Base-by-base conservation (phyloP, 352 stramenopile genomes). In the Globisporangium sylvaticum region DNA sequence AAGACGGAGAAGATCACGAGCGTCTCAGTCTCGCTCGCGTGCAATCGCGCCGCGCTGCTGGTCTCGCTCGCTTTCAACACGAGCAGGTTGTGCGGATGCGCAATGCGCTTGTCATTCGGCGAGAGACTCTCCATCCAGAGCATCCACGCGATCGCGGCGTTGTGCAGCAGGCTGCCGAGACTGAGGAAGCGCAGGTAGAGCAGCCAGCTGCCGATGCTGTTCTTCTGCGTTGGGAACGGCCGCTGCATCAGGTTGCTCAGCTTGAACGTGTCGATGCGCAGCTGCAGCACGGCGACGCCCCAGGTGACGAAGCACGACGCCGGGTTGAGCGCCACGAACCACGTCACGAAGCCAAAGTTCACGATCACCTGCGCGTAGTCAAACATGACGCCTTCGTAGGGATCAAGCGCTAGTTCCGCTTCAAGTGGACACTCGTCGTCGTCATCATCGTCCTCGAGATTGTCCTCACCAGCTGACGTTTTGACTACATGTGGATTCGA, bases 331-430 rank as follows among this genome's bases (percentile, higher is more conserved):
- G 79, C 74, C 0, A 77, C 80, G 63, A 94, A 94, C 76, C 82
- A 90, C 27, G 83, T 73, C 20, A 91, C 73, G 65, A 83, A 87
- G 9, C 81, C 86, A 32, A 92, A 73, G 31, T 70, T 83, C 20
- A 88, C 70, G 60, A 88, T 58, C 29, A 94, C 72, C 56, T 91
- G 84, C 9, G 84, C 84, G 69, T 92, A 94, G 71, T 92, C 86
- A 46, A 87, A 83, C 62, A 92, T 77, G 14, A 92, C 84, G 34
- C 86, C 86, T 29, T 90, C 81, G 63, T 91, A 91, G 37, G 70
- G 64, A 7, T 73, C 70, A 39, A 94, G 62, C 22, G 65, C 62
- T 12, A 84, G 65, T 34, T 94, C 82, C 1, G 24, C 37, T 29
- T 81, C 78, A 15, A 88, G 60, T 20, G 39, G n/a, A 48, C 46